Base-by-base conservation (phyloP, 2,329 filamentous ascomycete genomes). In the Aspergillus fructus region DNA sequence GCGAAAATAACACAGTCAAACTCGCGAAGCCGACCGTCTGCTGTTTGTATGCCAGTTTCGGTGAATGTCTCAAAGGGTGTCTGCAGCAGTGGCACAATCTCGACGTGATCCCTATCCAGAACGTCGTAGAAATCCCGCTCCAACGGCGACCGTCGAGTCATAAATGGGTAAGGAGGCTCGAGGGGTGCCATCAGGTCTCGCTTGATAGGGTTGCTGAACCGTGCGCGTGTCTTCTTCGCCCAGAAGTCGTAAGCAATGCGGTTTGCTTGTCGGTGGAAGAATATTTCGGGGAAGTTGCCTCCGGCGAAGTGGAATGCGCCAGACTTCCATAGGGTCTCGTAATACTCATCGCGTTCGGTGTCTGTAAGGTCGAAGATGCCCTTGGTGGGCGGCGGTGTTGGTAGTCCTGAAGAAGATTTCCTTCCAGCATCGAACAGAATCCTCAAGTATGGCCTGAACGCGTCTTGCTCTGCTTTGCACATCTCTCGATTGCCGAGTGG, bases 221-320 rank as follows among this genome's bases (percentile, higher is more conserved):
- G 76, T 3, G 70, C 73, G 1, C 82, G 77, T 0, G 76, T 78
- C 66, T 84, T 84, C 60, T 78, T 75, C 1, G 73, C 75, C 81
- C 84, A 86, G 66, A 85, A 85, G 15, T 79, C 73, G 64, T 86
- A 86, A 0, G 77, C 73, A 53, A 78, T 75, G n/a, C 76, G 68
- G 62, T 87, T 87, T 1, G 81, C 80, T 12, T 80, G 74, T 0
- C 68, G 43, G 42, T 76, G 68, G 15, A 73, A 64, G 4, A 85
- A 61, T 24, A 77, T 73, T 57, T 88, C 83, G 40, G 76, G 78
- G 71, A 84, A 87, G 1, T 74, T 65, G 0, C 69, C 71, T 0
- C 84, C 70, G 79, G 81, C 81, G 65, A 76, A 82, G 0, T 72
- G 68, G 65, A 87, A 86, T 0, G 83, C 84, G 1, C 83, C 84